Conservation (phyloP, 1,284 basidiomycete genomes). For the Abortiporus biennis region DNA sequence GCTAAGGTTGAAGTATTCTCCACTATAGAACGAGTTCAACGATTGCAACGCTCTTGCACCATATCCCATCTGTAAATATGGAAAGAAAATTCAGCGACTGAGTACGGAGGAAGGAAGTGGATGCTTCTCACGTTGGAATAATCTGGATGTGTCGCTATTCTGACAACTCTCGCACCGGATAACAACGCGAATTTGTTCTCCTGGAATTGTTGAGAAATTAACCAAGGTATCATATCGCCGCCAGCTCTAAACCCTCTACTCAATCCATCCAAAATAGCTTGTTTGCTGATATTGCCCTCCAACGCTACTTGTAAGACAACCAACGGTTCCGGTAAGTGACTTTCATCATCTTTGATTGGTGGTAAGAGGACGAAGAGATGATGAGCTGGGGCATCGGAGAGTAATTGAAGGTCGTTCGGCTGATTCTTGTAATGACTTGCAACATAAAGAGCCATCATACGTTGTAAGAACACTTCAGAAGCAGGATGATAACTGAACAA, state of each 20-base stretch:
- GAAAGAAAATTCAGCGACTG: slow-evolving; percentile 1
- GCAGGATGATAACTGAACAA: slow-evolving; percentile 97
- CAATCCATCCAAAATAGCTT: slow-evolving; percentile 83
- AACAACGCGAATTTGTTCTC: slow-evolving; percentile 92
- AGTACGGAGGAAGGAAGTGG: slow-evolving; percentile 4
- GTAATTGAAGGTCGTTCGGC: slow-evolving; percentile 95
- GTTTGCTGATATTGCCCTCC: slow-evolving; percentile 90
- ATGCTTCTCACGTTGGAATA: slow-evolving; percentile 66
- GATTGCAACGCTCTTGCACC: slow-evolving; percentile 88
- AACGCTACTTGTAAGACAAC: slow-evolving; percentile 95
- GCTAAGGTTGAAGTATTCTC: slow-evolving; percentile 88
- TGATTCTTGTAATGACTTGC: slow-evolving; percentile 99
- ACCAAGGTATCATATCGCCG: slow-evolving; percentile 98
- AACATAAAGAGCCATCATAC: slow-evolving; percentile 98
- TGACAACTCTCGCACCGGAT: slow-evolving; percentile 88
- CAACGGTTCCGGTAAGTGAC: slow-evolving; percentile 84
- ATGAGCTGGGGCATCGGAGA: slow-evolving; percentile 96
- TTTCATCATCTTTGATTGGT: slow-evolving; percentile 84
- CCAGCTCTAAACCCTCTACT: slow-evolving; percentile 77
- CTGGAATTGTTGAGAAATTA: slow-evolving; percentile 94
- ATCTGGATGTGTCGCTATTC: slow-evolving; percentile 97
- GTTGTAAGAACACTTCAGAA: slow-evolving; percentile 93
- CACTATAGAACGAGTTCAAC: slow-evolving; percentile 88
- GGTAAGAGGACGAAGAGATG: slow-evolving; percentile 95
- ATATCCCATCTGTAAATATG: slow-evolving; percentile 86